Evolutionary conservation across 768 basidiomycete genomes (phyloP).

Genomic region (Leccinum arenicola): DNA sequence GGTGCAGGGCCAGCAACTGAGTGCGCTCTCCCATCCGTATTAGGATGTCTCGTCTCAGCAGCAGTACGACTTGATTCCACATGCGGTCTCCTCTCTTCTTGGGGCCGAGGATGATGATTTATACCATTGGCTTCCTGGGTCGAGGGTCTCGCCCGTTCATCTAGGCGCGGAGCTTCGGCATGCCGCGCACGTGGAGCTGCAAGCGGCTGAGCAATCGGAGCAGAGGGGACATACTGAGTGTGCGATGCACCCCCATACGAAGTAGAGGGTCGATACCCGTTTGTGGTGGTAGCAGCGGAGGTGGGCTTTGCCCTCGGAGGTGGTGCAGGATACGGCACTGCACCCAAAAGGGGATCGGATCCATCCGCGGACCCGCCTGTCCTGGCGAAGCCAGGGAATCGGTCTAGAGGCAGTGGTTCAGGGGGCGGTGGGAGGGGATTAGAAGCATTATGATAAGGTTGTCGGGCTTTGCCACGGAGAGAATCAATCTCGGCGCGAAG

Average conservation of each 20-base stretch:
- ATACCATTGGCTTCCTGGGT: constrained; percentile 15
- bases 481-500: constrained; percentile 37
- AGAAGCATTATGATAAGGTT: constrained; percentile 30
- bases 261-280: constrained; percentile 12
- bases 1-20: constrained; percentile 34
- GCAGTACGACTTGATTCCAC: constrained; percentile 12
- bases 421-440: constrained; percentile 61
- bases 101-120: constrained; percentile 5
- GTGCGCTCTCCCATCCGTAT: constrained; percentile 23
- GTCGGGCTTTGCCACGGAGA: constrained; percentile 31
- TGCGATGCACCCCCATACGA: constrained; percentile 13
- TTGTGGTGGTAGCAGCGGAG: constrained; percentile 3
- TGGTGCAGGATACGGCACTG: constrained; percentile 29
- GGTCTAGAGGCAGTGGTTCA: constrained; percentile 46
- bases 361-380: constrained; percentile 24
- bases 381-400: constrained; percentile 41
- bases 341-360: constrained; percentile 18
- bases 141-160: constrained; percentile 19
- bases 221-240: constrained; percentile 12
- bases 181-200: constrained; percentile 21
- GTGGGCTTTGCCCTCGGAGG: constrained; percentile 20
- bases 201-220: constrained; percentile 15
- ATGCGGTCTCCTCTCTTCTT: constrained; percentile 15
- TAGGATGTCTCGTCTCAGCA: constrained; percentile 7
- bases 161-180: constrained; percentile 20